Evolutionary conservation across 805 yeast genomes (phyloP).

Genomic region (Lipomyces sp.): DNA sequence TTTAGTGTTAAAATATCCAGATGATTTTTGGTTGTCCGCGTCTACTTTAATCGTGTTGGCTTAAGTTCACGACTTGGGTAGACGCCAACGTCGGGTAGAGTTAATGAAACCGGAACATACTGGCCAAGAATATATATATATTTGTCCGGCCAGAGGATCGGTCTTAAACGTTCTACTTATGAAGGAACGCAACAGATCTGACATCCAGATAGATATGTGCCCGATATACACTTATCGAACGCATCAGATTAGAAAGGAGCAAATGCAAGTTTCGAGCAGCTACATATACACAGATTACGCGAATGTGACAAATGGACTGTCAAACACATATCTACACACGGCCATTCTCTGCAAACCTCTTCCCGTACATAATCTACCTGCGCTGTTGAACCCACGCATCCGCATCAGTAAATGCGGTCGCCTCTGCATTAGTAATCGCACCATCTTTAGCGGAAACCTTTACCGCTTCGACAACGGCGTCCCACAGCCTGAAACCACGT

Average conservation of each 20-base stretch:
- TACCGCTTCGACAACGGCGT: slow-evolving; percentile 38
- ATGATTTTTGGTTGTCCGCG: no score
- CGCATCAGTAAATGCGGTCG: slow-evolving; percentile 26
- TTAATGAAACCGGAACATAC: no score
- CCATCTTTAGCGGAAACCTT: slow-evolving; percentile 33
- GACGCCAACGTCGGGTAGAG: no score
- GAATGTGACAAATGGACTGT: neutral
- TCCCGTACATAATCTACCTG: slow-evolving; percentile 4
- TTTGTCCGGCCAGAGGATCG: no score
- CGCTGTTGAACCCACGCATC: slow-evolving; percentile 65
- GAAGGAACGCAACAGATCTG: no score
- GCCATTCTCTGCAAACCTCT: neutral
- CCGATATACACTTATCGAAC: no score
- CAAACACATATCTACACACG: neutral
- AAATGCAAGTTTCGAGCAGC: neutral
- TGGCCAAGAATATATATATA: no score
- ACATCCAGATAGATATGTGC: no score
- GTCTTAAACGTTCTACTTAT: no score
- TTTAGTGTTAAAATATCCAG: no score
- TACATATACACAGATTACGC: neutral
- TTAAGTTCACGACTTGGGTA: no score
- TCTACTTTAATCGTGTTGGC: no score
- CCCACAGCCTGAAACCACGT: slow-evolving; percentile 43
- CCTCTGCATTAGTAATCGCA: slow-evolving; percentile 22
- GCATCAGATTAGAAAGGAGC: neutral